These are phyloP conservation scores for Torulaspora franciscae DNA, from an alignment of 805 yeast genomes.

Conservation along the genomic window DNA sequence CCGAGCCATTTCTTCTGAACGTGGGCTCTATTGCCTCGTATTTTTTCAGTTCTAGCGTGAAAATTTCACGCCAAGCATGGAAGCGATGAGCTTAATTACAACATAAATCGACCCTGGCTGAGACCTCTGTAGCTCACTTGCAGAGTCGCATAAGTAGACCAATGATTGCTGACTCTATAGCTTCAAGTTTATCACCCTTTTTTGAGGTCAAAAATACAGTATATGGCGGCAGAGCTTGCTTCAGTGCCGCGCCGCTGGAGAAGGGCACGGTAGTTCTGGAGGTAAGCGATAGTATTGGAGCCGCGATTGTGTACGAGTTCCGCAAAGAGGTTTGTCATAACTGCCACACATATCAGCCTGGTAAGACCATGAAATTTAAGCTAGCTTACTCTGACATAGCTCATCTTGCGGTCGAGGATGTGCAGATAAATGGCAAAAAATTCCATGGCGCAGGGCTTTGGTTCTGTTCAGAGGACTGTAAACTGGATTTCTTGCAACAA, in stretches of 20 bases:
- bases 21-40: no score
- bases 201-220: slow-evolving; percentile 18
- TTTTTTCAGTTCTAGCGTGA: no score
- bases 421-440: slow-evolving; percentile 15
- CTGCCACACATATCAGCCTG: slow-evolving; percentile 49
- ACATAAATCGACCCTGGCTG: background rate
- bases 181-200: slow-evolving; percentile 6
- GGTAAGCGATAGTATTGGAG: slow-evolving; percentile 43
- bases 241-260: slow-evolving; percentile 41
- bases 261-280: slow-evolving; percentile 40
- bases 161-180: background rate
- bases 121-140: background rate
- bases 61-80: background rate
- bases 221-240: slow-evolving; percentile 47
- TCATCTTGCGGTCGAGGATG: slow-evolving; percentile 1
- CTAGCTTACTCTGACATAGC: slow-evolving; percentile 18
- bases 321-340: slow-evolving; percentile 57
- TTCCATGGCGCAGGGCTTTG: slow-evolving; percentile 43
- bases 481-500: slow-evolving; percentile 33
- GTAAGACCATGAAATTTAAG: slow-evolving; percentile 44
- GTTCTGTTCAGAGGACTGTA: slow-evolving; percentile 51
- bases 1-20: no score
- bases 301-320: slow-evolving; percentile 47
- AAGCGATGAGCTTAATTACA: background rate
- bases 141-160: background rate